Conservation (phyloP, 2,329 filamentous ascomycete genomes). For the Trichothecium roseum region DNA sequence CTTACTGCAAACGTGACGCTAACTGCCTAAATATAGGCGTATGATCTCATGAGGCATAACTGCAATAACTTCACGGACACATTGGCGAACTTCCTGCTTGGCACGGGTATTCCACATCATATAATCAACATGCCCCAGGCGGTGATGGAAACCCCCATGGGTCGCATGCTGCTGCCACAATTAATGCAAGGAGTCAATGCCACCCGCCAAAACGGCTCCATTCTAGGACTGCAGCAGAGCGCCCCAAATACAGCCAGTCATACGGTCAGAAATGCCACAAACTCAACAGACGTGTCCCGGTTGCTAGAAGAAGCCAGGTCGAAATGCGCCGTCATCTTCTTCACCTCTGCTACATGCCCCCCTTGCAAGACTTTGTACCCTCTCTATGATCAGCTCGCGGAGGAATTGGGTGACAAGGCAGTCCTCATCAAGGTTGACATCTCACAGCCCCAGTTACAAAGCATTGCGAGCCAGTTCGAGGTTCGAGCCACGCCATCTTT, state of each 20-base stretch:
- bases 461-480: conserved; percentile 53
- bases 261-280: conserved; percentile 50
- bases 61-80: conserved; percentile 98
- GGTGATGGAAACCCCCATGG: conserved; percentile 78
- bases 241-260: conserved; percentile 9
- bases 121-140: conserved; percentile 78
- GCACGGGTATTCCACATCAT: conserved; percentile 77
- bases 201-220: conserved; percentile 38
- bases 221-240: conserved; percentile 39
- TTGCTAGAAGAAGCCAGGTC: conserved; percentile 46
- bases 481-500: conserved; percentile 81
- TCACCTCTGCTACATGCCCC: conserved; percentile 78
- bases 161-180: conserved; percentile 76
- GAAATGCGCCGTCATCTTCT: conserved; percentile 76
- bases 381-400: conserved; percentile 68
- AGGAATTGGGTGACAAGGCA: conserved; percentile 57
- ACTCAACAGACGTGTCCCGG: conserved; percentile 17
- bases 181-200: conserved; percentile 39
- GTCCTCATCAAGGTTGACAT: conserved; percentile 78
- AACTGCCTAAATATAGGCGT: conserved; percentile 44
- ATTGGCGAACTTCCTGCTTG: conserved; percentile 78
- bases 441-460: conserved; percentile 49
- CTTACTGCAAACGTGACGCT: background rate
- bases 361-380: conserved; percentile 81
- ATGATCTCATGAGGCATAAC: conserved; percentile 84